A percentile compares a stretch with the other conserved stretches of the same genome.
These are phyloP conservation scores for Artemisia argyi DNA, from an alignment of 129 eudicot species.

Conservation along the genomic window DNA sequence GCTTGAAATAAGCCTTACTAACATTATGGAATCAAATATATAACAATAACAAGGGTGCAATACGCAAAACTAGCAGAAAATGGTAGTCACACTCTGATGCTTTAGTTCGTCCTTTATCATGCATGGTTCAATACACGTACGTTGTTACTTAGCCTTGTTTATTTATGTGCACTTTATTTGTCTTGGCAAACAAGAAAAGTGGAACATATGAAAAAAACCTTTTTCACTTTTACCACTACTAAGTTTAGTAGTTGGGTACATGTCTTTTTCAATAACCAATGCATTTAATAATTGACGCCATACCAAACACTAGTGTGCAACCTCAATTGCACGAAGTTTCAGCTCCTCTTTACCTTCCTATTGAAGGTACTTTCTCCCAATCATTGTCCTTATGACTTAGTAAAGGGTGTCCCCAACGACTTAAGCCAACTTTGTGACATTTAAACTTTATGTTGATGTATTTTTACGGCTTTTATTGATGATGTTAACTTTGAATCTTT, in stretches of 20 bases:
- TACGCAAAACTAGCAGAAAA: too few relatives aligned
- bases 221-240: slow-evolving; percentile 26
- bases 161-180: background rate
- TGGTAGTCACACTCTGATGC: too few relatives aligned
- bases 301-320: slow-evolving; percentile 20
- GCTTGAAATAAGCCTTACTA: too few relatives aligned
- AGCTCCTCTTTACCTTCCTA: slow-evolving; percentile 1
- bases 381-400: slow-evolving; percentile 19
- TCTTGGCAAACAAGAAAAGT: slow-evolving; percentile 26
- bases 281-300: slow-evolving; percentile 15
- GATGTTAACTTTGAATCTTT: background rate
- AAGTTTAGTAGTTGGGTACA: slow-evolving; percentile 26
- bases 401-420: slow-evolving; percentile 19
- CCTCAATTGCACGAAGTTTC: background rate
- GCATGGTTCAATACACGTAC: background rate
- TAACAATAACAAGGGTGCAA: too few relatives aligned
- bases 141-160: background rate
- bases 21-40: too few relatives aligned
- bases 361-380: slow-evolving; percentile 14
- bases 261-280: slow-evolving; percentile 26
- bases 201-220: slow-evolving; percentile 12
- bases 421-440: slow-evolving; percentile 13
- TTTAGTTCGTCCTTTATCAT: background rate
- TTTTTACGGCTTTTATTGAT: background rate
- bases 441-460: background rate